Evolutionary conservation across 2,329 filamentous ascomycete genomes (phyloP).

Genomic region (Paraconiothyrium sp.): DNA sequence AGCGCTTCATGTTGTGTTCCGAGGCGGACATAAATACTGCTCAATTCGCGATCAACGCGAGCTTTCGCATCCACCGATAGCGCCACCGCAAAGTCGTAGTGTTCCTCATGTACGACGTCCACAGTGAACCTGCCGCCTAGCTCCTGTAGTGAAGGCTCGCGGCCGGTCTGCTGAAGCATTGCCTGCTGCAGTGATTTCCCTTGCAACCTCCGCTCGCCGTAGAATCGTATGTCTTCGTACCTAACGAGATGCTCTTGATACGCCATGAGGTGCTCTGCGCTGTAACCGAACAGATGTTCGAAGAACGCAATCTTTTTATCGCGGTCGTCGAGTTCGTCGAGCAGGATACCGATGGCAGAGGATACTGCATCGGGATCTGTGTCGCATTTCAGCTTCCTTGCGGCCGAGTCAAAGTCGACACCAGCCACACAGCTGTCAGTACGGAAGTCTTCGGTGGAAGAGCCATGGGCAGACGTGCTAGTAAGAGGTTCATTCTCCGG

Average conservation of each 20-base stretch:
- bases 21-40: not conserved
- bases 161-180: not conserved
- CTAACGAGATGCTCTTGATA: not conserved
- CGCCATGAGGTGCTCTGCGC: conserved; percentile 7
- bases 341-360: not conserved
- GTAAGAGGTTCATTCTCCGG: not conserved
- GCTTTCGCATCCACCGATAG: not conserved
- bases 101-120: not conserved
- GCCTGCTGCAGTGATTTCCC: not conserved
- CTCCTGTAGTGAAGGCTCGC: not conserved
- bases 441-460: not conserved
- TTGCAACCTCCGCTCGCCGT: not conserved
- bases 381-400: not conserved
- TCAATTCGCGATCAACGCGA: not conserved
- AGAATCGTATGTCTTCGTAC: not conserved
- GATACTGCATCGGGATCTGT: not conserved
- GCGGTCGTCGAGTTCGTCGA: not conserved
- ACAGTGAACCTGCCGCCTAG: not conserved
- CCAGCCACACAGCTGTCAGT: not conserved
- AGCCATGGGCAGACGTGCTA: not conserved
- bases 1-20: not conserved
- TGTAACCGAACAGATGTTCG: conserved; percentile 7
- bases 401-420: conserved; percentile 2
- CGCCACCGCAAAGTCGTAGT: conserved; percentile 5
- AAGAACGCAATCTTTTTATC: not conserved